A percentile compares a stretch with the other conserved stretches of the same genome.
phyloP scores from a whole-genome alignment of 768 basidiomycete genomes.

The Rhizopogon roseolus region DNA sequence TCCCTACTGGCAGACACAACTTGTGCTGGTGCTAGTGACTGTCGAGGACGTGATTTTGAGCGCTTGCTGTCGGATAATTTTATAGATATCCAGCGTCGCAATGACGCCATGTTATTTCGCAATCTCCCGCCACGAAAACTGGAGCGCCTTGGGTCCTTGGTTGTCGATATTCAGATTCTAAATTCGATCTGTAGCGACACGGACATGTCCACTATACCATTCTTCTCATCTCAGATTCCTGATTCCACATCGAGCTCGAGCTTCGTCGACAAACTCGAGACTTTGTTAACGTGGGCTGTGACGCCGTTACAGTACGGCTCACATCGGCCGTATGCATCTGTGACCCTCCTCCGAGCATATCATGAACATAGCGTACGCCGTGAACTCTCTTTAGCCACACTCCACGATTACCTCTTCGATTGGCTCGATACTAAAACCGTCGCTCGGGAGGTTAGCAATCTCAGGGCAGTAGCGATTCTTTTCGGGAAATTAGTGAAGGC shows the following conservation, averaged over 20 bases:
- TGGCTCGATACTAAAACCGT: conserved; percentile 72
- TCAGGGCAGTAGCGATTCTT: conserved; percentile 58
- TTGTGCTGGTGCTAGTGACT: conserved; percentile 23
- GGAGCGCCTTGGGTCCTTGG: conserved; percentile 57
- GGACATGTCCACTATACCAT: conserved; percentile 50
- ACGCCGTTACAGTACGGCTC: conserved; percentile 80
- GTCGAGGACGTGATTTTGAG: conserved; percentile 38
- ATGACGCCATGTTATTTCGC: conserved; percentile 76
- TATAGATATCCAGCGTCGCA: conserved; percentile 67
- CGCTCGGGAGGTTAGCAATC: conserved; percentile 50
- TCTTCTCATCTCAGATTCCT: conserved; percentile 45
- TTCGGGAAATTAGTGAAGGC: conserved; percentile 68
- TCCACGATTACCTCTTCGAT: conserved; percentile 76
- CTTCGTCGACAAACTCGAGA: conserved; percentile 68
- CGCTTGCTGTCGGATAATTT: conserved; percentile 53
- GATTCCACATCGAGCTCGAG: conserved; percentile 31
- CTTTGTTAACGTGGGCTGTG: conserved; percentile 76
- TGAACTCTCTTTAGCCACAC: conserved; percentile 50
- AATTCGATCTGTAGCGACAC: conserved; percentile 72
- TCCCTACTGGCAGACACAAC: conserved; percentile 39
- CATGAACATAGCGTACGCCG: conserved; percentile 60
- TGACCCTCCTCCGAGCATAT: conserved; percentile 62
- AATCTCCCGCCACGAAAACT: conserved; percentile 59
- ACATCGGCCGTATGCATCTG: conserved; percentile 72
- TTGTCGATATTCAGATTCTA: conserved; percentile 57